Base-by-base conservation (phyloP, 306 rosid genomes). In the Vigna hirtella region DNA sequence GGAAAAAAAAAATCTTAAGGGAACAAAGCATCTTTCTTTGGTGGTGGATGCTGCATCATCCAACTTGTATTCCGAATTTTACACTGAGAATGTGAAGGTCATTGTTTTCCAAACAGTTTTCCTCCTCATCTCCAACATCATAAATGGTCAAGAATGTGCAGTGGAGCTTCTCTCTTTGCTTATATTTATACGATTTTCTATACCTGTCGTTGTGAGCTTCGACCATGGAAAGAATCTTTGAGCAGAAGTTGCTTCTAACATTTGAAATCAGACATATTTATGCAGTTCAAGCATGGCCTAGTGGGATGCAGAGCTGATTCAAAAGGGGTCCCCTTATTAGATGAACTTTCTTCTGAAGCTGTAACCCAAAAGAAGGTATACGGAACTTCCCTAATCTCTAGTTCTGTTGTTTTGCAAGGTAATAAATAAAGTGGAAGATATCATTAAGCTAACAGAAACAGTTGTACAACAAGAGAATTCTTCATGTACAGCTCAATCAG, bases 11-110 rank as follows among this genome's bases (percentile, higher is more conserved):
- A 2, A 62, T 32, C 24, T 62, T 7, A 14, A 72, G 77, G 40
- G 52, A 56, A 56, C 66, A 73, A 55, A 55, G 66, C 26, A 56
- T 73, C 77, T 73, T 56, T 17, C 36, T 38, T 52, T 55, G 24
- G 77, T 72, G 40, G 52, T 53, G 51, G 77, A 72, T 55, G 14
- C 24, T 72, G 77, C 77, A 72, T 45, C 66, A 36, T 72, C 65
- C 62, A 70, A 50, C 34, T 16, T 51, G 76, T 17, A 32, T 32
- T 51, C 53, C 32, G 9, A 65, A 8, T 18, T 38, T 65, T 48
- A 65, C 15, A 65, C 50, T 7, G 13, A 34, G 43, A 3, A 38
- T 32, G 69, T 17, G 30, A 30, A 30, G 34, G 28, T 50, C 75
- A 16, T 10, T 50, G 9, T 50, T 49, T 26, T 50, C 14, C 47